Percentiles rank a stretch among this genome's conserved stretches.
Conservation (phyloP, 73 alveolate species). For the Paramecium tetraurelia region DNA sequence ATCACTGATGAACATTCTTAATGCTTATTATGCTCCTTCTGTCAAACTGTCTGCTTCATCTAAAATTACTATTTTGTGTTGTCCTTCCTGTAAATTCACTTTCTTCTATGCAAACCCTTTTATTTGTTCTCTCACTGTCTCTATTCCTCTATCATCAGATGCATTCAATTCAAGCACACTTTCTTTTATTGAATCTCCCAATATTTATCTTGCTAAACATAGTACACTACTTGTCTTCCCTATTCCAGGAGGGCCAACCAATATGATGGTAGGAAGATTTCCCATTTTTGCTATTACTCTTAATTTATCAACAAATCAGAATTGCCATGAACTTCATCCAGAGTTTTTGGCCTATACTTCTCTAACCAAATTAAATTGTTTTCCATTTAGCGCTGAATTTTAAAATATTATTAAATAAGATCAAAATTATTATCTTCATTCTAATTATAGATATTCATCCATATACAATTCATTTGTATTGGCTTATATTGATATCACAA, state of each 20-base stretch:
- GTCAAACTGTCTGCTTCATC: slow-evolving; percentile 99
- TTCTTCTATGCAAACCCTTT: slow-evolving; percentile 98
- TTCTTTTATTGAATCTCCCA: slow-evolving; percentile 83
- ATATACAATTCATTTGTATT: no score
- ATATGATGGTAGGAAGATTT: slow-evolving; percentile 95
- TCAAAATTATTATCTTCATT: background rate
- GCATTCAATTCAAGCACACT: slow-evolving; percentile 94
- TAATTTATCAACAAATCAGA: slow-evolving; percentile 83
- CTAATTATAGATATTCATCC: no score
- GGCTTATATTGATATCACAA: no score
- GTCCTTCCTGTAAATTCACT: slow-evolving; percentile 92
- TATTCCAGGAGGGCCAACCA: slow-evolving; percentile 99
- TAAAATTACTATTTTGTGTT: slow-evolving; percentile 96
- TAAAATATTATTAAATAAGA: slow-evolving; percentile 60
- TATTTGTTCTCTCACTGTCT: slow-evolving; percentile 97
- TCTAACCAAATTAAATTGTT: slow-evolving; percentile 20
- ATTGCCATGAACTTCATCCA: slow-evolving; percentile 96
- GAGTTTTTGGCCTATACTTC: slow-evolving; percentile 89
- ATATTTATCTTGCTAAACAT: slow-evolving; percentile 95
- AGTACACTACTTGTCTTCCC: slow-evolving; percentile 98
- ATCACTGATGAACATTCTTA: slow-evolving; percentile 91
- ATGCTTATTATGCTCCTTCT: slow-evolving; percentile 96
- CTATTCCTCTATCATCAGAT: slow-evolving; percentile 94
- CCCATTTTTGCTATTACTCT: slow-evolving; percentile 94
- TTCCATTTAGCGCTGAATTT: background rate